Evolutionary conservation across 352 stramenopile genomes (phyloP).

Genomic region (Pythium scleroteichum): DNA sequence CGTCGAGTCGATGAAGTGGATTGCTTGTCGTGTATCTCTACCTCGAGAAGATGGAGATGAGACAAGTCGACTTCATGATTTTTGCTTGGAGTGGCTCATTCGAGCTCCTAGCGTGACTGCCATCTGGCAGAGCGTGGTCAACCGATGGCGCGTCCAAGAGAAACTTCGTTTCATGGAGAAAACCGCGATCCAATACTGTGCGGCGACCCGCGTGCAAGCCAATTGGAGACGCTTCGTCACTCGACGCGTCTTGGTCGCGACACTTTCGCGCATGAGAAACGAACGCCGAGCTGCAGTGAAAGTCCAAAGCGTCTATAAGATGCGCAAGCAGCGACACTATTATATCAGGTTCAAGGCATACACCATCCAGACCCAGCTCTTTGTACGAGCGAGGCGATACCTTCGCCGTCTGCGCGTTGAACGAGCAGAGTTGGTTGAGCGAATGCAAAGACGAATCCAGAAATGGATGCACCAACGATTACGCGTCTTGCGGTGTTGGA

Average conservation of each 20-base stretch:
- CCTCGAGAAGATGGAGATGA: neutral
- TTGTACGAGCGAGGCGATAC: constrained; percentile 36
- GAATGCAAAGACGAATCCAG: constrained; percentile 46
- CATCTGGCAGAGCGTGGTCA: constrained; percentile 48
- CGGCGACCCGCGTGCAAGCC: constrained; percentile 50
- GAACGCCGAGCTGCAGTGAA: constrained; percentile 43
- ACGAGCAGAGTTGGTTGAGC: constrained; percentile 33
- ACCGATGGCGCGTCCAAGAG: constrained; percentile 41
- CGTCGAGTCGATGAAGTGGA: constrained; percentile 35
- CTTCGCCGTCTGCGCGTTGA: constrained; percentile 43
- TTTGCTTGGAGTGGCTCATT: constrained; percentile 55
- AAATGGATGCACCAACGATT: constrained; percentile 51
- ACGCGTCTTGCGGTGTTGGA: constrained; percentile 49
- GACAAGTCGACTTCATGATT: constrained; percentile 20
- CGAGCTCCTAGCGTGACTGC: constrained; percentile 36
- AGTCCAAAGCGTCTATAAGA: constrained; percentile 47
- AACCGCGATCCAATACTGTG: constrained; percentile 41
- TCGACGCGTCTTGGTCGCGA: constrained; percentile 10
- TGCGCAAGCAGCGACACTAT: constrained; percentile 20
- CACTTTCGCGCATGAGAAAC: constrained; percentile 36
- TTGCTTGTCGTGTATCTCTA: constrained; percentile 33
- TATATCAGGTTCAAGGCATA: constrained; percentile 32
- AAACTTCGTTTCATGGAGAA: constrained; percentile 37
- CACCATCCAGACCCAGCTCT: constrained; percentile 21
- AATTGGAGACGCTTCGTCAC: constrained; percentile 38